Evolutionary conservation across 1,284 basidiomycete species (phyloP), one percentile per base, ranked within the genome.

Genomic region (Cerrena zonata): DNA sequence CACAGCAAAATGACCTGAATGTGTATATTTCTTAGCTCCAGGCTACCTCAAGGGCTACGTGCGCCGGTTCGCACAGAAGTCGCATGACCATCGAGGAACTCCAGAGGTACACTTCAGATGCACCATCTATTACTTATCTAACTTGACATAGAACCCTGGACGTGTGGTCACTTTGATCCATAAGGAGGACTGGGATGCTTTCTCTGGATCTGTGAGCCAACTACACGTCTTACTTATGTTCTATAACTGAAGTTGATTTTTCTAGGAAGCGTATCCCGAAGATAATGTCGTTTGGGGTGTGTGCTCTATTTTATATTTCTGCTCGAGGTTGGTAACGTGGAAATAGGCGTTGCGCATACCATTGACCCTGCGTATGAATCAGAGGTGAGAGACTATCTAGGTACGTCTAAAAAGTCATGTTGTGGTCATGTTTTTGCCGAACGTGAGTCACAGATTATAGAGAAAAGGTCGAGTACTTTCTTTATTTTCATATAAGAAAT

Each of bases 81-180:
- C 89, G 47, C 88, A 89, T 67, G 91, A 94, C 60, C 91, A 94
- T 67, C 77, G 89, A 21, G 89, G 89, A 18, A 91, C 89, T 1
- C 84, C 82, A 2, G 82, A 89, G 73, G 88, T 87, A 48, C 3
- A 37, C 7, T 22, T 22, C 37, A 40, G 37, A 30, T 45, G 5
- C 51, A 26, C 22, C 41, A 24, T 5, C 38, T 24, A 12, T 13
- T 41, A 38, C 13, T 34, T 37, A 34, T 48, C 43, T 51, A 15
- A 18, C 50, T 19, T 48, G 12, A 34, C 25, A 4, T 60, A 89
- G 84, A 78, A 72, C 50, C 89, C 89, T 4, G 91, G 91, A 3
- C 73, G 91, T n/a, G 91, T 92, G 2, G 91, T 92, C 3, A 94
- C 91, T 1, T 72, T 94, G 2, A 75, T 94, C n/a, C 85, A 88